Conservation (phyloP, 2,329 filamentous ascomycete genomes). For the Sphaceloma murrayae region DNA sequence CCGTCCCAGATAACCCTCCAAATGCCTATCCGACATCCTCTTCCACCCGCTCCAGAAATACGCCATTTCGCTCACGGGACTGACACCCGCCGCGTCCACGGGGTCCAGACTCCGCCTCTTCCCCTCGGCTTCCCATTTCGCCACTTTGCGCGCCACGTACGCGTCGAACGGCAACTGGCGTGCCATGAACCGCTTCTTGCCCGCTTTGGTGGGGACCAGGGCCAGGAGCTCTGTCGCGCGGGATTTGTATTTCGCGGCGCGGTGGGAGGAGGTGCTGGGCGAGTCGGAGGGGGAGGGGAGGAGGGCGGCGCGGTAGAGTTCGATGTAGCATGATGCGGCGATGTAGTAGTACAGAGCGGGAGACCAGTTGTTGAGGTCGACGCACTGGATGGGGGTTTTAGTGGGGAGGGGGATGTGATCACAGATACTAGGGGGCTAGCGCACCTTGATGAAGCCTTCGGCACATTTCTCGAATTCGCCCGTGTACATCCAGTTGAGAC, state of each 20-base stretch:
- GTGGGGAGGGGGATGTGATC: background rate
- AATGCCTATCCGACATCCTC: constrained; percentile 59
- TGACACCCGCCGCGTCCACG: constrained; percentile 70
- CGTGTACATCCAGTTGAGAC: constrained; percentile 65
- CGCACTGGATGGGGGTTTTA: constrained; percentile 39
- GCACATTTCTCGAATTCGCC: constrained; percentile 69
- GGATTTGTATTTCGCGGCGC: constrained; percentile 38
- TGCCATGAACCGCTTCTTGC: constrained; percentile 84
- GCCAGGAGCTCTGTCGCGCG: constrained; percentile 59
- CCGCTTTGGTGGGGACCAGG: constrained; percentile 62
- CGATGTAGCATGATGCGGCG: constrained; percentile 66
- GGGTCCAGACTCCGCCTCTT: constrained; percentile 58
- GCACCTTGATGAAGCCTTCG: constrained; percentile 58
- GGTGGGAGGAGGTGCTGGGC: too few species aligned
- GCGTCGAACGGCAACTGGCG: constrained; percentile 81
- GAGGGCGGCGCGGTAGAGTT: constrained; percentile 62
- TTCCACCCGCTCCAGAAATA: constrained; percentile 89
- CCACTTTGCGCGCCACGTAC: constrained; percentile 72
- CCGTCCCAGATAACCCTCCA: constrained; percentile 53
- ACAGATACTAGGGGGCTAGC: too few species aligned
- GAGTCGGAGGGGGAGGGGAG: constrained; percentile 27
- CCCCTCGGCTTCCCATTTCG: constrained; percentile 76
- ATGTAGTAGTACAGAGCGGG: constrained; percentile 85
- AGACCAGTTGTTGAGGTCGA: constrained; percentile 83
- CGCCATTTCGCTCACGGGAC: constrained; percentile 80